These are phyloP conservation scores for Priceomyces medius DNA, from an alignment of 805 yeast genomes.

Conservation along the genomic window DNA sequence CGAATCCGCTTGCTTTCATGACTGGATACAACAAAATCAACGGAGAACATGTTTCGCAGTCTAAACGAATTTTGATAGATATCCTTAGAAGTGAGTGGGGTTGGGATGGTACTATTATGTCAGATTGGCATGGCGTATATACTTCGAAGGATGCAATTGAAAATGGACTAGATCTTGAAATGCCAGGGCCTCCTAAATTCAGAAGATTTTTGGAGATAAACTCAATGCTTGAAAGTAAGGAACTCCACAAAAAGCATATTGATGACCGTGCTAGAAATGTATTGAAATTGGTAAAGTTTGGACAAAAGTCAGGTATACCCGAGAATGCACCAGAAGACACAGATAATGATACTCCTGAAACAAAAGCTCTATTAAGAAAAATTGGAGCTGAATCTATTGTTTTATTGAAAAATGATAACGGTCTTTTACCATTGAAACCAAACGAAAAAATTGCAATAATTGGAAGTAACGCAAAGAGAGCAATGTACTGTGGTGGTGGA, in stretches of 20 bases:
- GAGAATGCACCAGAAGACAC: conserved; percentile 22
- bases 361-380: conserved; percentile 19
- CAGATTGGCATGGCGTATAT: conserved; percentile 34
- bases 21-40: conserved; percentile 32
- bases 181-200: conserved; percentile 33
- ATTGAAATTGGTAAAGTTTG: conserved; percentile 25
- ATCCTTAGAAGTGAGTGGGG: conserved; percentile 30
- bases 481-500: conserved; percentile 35
- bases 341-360: conserved; percentile 23
- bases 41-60: conserved; percentile 30
- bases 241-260: conserved; percentile 22
- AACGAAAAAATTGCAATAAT: conserved; percentile 29
- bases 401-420: conserved; percentile 26
- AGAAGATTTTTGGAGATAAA: conserved; percentile 16
- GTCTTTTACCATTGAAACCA: conserved; percentile 24
- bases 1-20: conserved; percentile 31
- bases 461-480: conserved; percentile 31
- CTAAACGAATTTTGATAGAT: conserved; percentile 20
- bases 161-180: conserved; percentile 33
- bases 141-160: conserved; percentile 25
- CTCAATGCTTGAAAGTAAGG: conserved; percentile 26
- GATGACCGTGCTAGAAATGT: conserved; percentile 29
- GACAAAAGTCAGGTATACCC: conserved; percentile 18
- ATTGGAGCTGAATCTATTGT: conserved; percentile 28
- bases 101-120: conserved; percentile 33